Percentiles rank a stretch among this genome's conserved stretches.
These are phyloP conservation scores for Quercus mongolica DNA, from an alignment of 306 rosid genomes.

Conservation along the genomic window DNA sequence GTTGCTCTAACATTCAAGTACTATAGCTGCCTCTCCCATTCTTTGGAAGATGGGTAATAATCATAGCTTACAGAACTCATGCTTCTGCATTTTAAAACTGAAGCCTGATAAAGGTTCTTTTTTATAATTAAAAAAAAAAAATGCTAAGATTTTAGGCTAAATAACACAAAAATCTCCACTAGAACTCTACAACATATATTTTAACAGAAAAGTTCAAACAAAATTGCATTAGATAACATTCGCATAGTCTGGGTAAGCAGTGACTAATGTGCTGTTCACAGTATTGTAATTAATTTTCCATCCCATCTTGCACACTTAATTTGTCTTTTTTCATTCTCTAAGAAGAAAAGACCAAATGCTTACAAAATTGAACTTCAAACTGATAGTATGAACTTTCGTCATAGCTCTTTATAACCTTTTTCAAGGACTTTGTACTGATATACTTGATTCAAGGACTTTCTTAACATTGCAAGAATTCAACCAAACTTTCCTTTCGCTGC, in stretches of 20 bases:
- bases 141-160: neutral
- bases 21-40: neutral
- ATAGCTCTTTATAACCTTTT: neutral
- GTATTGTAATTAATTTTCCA: too few relatives aligned
- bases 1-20: neutral
- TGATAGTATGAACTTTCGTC: too few relatives aligned
- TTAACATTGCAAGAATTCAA: neutral
- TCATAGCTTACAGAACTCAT: neutral
- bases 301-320: neutral
- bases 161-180: neutral
- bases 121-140: neutral
- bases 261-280: too few relatives aligned
- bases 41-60: neutral
- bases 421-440: neutral
- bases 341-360: neutral
- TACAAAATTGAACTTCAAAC: neutral
- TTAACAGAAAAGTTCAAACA: too few relatives aligned
- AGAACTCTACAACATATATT: neutral
- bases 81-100: neutral
- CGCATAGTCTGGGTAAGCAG: too few relatives aligned
- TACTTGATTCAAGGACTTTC: neutral
- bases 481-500: neutral
- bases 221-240: too few relatives aligned
- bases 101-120: neutral
- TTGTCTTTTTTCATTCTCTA: neutral